A percentile compares a stretch with the other conserved stretches of the same genome.
phyloP scores from a whole-genome alignment of 345 rosid species.

The Brassica carinata region DNA sequence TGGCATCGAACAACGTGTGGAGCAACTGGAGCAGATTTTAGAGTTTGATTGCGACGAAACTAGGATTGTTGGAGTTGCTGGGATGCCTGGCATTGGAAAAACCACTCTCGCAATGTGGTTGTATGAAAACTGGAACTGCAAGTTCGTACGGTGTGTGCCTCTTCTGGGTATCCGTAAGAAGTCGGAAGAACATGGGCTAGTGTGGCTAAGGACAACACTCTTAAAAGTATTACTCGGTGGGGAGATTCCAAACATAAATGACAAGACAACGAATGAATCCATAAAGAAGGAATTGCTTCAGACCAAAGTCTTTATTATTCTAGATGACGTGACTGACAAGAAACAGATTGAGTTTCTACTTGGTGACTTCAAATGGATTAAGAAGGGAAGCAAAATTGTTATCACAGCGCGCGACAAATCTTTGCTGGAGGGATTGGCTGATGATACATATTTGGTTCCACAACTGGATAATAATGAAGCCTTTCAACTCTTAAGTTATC shows the following conservation, averaged over 20 bases:
- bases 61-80: slow-evolving; percentile 26
- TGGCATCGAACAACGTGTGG: background rate
- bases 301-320: too few species aligned
- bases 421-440: too few species aligned
- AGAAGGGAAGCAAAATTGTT: too few species aligned
- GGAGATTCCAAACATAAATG: background rate
- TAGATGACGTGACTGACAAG: too few species aligned
- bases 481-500: too few species aligned
- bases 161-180: slow-evolving; percentile 12
- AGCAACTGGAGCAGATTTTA: slow-evolving; percentile 2
- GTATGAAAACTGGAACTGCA: slow-evolving; percentile 2
- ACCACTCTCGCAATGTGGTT: background rate
- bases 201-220: background rate
- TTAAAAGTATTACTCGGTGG: slow-evolving; percentile 12
- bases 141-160: background rate
- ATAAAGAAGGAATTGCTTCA: too few species aligned
- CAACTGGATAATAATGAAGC: too few species aligned
- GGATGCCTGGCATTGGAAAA: slow-evolving; percentile 30
- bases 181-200: background rate
- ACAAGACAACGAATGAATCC: too few species aligned
- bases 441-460: too few species aligned
- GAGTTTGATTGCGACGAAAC: background rate
- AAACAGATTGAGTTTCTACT: too few species aligned
- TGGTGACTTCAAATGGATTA: too few species aligned
- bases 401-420: too few species aligned